A percentile compares a stretch with the other conserved stretches of the same genome.
These are phyloP conservation scores for Diphasiastrum complanatum DNA, from an alignment of 83 land plant species.

Conservation along the genomic window DNA sequence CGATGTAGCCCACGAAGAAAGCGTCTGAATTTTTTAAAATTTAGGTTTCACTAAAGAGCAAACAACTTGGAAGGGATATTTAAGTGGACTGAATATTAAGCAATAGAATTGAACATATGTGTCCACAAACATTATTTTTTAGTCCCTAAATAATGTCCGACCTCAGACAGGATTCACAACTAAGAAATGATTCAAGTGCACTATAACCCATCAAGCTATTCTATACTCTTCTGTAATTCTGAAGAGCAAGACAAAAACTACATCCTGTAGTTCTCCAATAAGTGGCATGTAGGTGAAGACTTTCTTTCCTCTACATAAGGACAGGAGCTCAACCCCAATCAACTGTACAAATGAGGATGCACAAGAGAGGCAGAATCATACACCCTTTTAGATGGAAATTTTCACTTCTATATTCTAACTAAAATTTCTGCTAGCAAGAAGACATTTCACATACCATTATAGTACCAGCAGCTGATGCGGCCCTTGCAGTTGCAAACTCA, in stretches of 20 bases:
- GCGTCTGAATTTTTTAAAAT: slow-evolving; percentile 38
- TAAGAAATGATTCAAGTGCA: no score
- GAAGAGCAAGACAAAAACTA: background rate
- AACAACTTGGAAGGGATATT: background rate
- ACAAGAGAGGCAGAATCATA: background rate
- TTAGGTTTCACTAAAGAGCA: background rate
- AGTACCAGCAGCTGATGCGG: slow-evolving; percentile 55
- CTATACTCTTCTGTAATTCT: background rate
- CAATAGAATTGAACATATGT: slow-evolving; percentile 1
- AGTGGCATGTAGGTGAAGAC: background rate
- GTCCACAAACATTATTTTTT: background rate
- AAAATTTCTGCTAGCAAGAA: background rate
- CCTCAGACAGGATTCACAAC: no score
- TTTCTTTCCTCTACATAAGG: no score
- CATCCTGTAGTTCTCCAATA: background rate
- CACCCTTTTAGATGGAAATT: no score
- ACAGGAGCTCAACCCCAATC: no score
- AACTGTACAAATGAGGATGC: background rate
- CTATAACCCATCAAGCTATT: no score
- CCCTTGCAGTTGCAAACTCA: slow-evolving; percentile 74
- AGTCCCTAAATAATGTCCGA: no score
- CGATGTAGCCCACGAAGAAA: slow-evolving; percentile 41
- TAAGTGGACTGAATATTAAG: background rate
- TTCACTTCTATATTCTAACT: no score
- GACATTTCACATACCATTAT: slow-evolving; percentile 49